A percentile compares a stretch with the other conserved stretches of the same genome.
Evolutionary conservation across 257 asterid genomes (phyloP).

Genomic region (Perilla frutescens): DNA sequence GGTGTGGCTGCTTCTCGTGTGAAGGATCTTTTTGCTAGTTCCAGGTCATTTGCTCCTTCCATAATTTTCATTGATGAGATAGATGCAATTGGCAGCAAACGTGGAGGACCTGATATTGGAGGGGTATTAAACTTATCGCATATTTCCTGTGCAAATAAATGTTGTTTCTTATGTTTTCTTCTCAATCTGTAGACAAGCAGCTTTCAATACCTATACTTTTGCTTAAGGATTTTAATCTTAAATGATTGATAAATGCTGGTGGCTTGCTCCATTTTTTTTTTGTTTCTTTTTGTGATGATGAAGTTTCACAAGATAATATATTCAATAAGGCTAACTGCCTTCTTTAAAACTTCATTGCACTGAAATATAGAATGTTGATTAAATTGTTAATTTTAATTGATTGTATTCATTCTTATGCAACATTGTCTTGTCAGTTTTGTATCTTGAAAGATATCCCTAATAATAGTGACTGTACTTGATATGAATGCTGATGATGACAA

Average conservation of each 20-base stretch:
- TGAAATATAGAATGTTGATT: constrained; percentile 19
- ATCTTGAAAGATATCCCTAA: not conserved
- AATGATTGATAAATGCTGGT: not conserved
- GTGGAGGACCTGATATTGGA: constrained; percentile 99
- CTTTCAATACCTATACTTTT: not conserved
- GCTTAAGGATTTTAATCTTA: constrained; percentile 11
- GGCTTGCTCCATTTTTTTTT: not conserved
- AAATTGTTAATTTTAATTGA: constrained; percentile 13
- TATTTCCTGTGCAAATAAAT: constrained; percentile 21
- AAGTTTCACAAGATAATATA: constrained; percentile 24
- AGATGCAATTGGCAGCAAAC: constrained; percentile 99
- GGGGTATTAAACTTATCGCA: constrained; percentile 70
- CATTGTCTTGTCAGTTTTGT: not conserved
- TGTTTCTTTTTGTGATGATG: not conserved
- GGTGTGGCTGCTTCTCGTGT: constrained; percentile 99
- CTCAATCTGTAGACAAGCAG: constrained; percentile 28
- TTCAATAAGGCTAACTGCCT: constrained; percentile 12
- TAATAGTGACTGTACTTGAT: constrained; percentile 16
- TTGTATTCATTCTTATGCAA: not conserved
- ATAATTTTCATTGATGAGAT: constrained; percentile 97
- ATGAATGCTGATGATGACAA: constrained; percentile 23
- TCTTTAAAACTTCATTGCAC: constrained; percentile 17
- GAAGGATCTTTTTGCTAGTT: constrained; percentile 94
- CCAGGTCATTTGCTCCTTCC: constrained; percentile 97
- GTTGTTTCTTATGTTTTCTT: constrained; percentile 18